Base-by-base conservation (phyloP, 192 early-diverging fungal species). In the Linnemannia exigua region DNA sequence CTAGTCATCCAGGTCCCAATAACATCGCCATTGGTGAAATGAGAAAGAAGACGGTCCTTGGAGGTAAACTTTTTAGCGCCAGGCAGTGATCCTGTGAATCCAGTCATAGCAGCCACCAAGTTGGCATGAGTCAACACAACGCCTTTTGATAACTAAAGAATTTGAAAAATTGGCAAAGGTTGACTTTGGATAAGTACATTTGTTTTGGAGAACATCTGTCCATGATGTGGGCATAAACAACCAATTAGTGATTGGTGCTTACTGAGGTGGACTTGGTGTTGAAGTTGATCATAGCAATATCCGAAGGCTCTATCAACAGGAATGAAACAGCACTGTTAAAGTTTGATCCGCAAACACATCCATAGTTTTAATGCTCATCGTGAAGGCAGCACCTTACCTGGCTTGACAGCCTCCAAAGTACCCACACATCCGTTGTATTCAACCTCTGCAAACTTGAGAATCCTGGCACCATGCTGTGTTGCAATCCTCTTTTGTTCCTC, bases 61-160 rank as follows among this genome's bases (percentile, higher is more conserved):
- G 48, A 61, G 6, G 77, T 80, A 14, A 86, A 77, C 41, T 69
- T 71, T 35, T 80, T 80, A 8, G 66, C 38, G 2, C 47, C 77
- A 1, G 84, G 78, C 50, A 86, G 44, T 20, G 74, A 66, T 19
- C 44, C 35, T 22, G 52, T 72, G 75, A 86, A 86, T 16, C 68
- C 84, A 35, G 84, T 68, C 70, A 74, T 86, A 46, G 94, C 93
- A 28, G 97, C 92, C 61, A 97, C 89, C 75, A 98, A 84, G 68
- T 96, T 97, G 44, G 89, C 81, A 79, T 99, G 96, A n/a, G 93
- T 91, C 9, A 99, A 82, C 75, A 96, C 82, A 37, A 96, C 97
- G 38, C 98, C 98, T 82, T 97, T 97, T 58, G 98, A 86, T 0
- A 80, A 61, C 80, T 82, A 74, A 22, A 48, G 31, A 20, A 52